Evolutionary conservation across 2,329 filamentous ascomycete genomes (phyloP), one percentile per base, ranked within the genome.

Genomic region (Apiospora malaysiana): DNA sequence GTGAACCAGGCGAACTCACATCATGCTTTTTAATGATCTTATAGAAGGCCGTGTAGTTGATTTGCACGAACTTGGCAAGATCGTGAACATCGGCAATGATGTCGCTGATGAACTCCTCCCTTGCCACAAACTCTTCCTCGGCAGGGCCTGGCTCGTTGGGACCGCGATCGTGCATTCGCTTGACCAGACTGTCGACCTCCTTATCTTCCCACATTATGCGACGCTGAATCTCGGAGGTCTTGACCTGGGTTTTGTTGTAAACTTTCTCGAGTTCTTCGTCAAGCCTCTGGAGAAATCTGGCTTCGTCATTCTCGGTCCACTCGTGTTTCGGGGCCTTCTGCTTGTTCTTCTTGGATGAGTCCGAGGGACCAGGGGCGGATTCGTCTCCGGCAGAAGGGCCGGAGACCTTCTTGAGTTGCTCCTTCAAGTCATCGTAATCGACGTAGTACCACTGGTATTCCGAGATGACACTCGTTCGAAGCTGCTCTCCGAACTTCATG

Each of bases 11-110:
- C 2, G 27, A 68, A 85, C 92, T 76, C 82, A 95, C 93, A 84
- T 98, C 96, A 82, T 99, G 96, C 87, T 99, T 99, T 88, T 99
- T 99, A 83, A 99, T 97, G 74, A 99, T 99, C 87, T 99, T 99
- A 86, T 98, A 97, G 81, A 99, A 99, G 6, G 96, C 96, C 0
- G 95, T 98, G 80, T 99, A 99, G 84, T 99, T 99, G 79, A 99
- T 85, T 84, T 98, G 95, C 8, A 97, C 97, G 81, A 97, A 99
- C 84, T 98, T 98, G 81, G 96, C 95, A 72, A 99, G 88, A 78
- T 99, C 96, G 82, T 99, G 95, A 27, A 99, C 96, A 79, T 99
- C 95, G 76, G 96, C 96, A 80, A 99, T 99, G 79, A 99, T 95
- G 81, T 99, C 96, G 83, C 94, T 97, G 78, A 99, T 84, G 78